These are phyloP conservation scores for Anisogramma anomala DNA, from an alignment of 2,329 filamentous ascomycete genomes.

Conservation along the genomic window DNA sequence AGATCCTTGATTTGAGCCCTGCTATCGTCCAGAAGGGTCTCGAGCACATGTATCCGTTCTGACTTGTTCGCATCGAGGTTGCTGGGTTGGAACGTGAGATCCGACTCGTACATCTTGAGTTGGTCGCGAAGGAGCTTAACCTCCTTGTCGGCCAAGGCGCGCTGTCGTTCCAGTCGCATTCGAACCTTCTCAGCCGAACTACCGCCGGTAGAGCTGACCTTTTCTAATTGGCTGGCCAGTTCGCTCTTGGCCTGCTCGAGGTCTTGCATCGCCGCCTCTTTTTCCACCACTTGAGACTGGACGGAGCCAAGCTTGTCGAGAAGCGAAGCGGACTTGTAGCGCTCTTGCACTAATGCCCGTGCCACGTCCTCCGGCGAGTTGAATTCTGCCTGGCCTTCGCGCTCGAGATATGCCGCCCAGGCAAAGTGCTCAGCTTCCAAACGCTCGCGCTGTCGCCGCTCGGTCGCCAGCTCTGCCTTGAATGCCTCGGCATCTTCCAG, in stretches of 20 bases:
- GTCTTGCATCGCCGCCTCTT: slow-evolving; percentile 60
- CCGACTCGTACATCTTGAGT: slow-evolving; percentile 74
- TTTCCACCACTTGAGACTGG: slow-evolving; percentile 66
- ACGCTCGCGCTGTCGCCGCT: slow-evolving; percentile 69
- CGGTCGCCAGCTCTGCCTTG: slow-evolving; percentile 66
- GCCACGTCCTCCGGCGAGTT: slow-evolving; percentile 82
- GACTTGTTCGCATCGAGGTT: slow-evolving; percentile 65
- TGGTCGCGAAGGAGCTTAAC: slow-evolving; percentile 90
- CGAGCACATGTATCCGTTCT: slow-evolving; percentile 66
- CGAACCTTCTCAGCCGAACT: slow-evolving; percentile 53
- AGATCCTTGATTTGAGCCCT: slow-evolving; percentile 66
- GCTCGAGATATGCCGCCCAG: slow-evolving; percentile 78
- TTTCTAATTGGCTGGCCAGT: slow-evolving; percentile 59
- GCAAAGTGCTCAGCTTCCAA: slow-evolving; percentile 78
- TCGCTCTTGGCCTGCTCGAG: slow-evolving; percentile 59
- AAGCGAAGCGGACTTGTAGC: slow-evolving; percentile 68
- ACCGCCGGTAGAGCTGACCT: slow-evolving; percentile 43
- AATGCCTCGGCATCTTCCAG: slow-evolving; percentile 63
- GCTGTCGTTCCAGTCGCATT: slow-evolving; percentile 73
- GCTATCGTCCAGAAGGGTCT: slow-evolving; percentile 78
- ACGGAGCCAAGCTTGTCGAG: slow-evolving; percentile 68
- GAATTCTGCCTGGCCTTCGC: slow-evolving; percentile 60
- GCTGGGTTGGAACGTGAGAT: slow-evolving; percentile 73
- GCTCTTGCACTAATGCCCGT: slow-evolving; percentile 69
- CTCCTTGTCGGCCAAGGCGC: slow-evolving; percentile 76